phyloP scores from a whole-genome alignment of 306 rosid genomes.

The Rosa multiflora region DNA sequence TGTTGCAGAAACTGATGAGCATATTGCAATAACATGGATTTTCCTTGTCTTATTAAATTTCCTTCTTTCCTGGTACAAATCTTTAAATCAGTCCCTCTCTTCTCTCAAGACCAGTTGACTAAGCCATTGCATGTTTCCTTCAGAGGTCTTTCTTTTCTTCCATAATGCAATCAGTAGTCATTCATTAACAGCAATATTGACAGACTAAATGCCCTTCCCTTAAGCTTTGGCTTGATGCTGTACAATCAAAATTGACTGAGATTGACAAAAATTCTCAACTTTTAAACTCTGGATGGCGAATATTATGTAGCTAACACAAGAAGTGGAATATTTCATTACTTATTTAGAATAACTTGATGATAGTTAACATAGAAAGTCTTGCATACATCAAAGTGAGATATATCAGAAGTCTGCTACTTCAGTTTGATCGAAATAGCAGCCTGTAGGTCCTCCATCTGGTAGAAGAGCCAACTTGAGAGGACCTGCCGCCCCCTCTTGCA shows the following conservation, averaged over 20 bases:
- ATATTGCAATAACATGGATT: neutral
- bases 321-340: neutral
- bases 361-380: no score
- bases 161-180: neutral
- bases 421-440: slow-evolving; percentile 50
- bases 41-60: neutral
- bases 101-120: neutral
- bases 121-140: neutral
- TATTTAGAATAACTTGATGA: neutral
- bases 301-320: neutral
- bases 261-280: no score
- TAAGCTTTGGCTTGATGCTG: no score
- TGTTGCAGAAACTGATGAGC: neutral
- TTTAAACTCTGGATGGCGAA: no score
- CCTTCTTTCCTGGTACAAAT: neutral
- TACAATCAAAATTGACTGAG: no score
- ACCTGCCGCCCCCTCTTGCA: slow-evolving; percentile 56
- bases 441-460: slow-evolving; percentile 45
- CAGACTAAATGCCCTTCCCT: no score
- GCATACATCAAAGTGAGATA: neutral
- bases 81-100: neutral
- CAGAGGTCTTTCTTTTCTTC: neutral
- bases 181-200: neutral
- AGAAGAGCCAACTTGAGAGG: slow-evolving; percentile 45
- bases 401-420: slow-evolving; percentile 37